Percentiles rank a stretch among this genome's conserved stretches.
phyloP scores from a whole-genome alignment of 768 basidiomycete genomes.

The Mycena metata region DNA sequence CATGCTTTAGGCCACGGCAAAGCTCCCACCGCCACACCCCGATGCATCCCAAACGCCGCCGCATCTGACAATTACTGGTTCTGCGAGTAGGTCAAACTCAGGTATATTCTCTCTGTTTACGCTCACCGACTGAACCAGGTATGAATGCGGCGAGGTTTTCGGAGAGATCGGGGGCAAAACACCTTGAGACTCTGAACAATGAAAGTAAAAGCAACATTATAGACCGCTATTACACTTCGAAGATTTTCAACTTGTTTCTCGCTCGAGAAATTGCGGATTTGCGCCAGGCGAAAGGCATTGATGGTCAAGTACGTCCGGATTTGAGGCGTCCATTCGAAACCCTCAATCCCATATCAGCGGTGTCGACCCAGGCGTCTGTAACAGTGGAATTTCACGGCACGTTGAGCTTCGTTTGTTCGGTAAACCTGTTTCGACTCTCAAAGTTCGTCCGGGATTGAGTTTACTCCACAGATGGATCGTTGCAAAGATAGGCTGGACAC shows the following conservation, averaged over 20 bases:
- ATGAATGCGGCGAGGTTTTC: conserved; percentile 12
- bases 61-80: conserved; percentile 27
- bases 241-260: conserved; percentile 16
- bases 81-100: background rate
- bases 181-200: conserved; percentile 27
- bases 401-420: too few species aligned
- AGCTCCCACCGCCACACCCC: conserved; percentile 3
- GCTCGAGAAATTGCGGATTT: conserved; percentile 20
- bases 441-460: background rate
- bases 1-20: conserved; percentile 4
- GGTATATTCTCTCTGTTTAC: background rate
- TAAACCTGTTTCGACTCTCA: background rate
- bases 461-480: background rate
- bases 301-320: conserved; percentile 31
- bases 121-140: background rate
- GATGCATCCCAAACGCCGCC: background rate
- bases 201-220: background rate
- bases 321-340: too few species aligned
- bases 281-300: conserved; percentile 22
- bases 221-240: conserved; percentile 32
- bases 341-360: conserved; percentile 7
- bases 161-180: background rate
- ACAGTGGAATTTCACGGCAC: conserved; percentile 9
- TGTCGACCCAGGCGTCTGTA: conserved; percentile 23
- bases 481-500: background rate